Evolutionary conservation across 306 rosid species (phyloP).

Genomic region (Abrus precatorius): DNA sequence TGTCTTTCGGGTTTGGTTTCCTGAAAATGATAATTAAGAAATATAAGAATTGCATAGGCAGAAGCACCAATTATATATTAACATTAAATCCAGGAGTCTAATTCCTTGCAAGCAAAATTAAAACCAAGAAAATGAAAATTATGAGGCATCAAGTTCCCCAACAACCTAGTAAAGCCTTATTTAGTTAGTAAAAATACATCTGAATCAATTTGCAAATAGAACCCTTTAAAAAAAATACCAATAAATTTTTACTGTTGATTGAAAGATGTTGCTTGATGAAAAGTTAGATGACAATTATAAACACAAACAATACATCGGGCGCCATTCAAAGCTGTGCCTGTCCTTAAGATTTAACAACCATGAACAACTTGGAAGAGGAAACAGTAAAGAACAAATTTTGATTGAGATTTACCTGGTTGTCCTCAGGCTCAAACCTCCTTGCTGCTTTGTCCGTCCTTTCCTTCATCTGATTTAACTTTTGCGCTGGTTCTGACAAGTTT

Average conservation of each 20-base stretch:
- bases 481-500: conserved; percentile 60
- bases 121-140: conserved; percentile 8
- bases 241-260: conserved; percentile 14
- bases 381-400: conserved; percentile 10
- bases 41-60: conserved; percentile 6
- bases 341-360: conserved; percentile 26
- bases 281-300: conserved; percentile 22
- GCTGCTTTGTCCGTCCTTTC: conserved; percentile 52
- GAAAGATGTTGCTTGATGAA: conserved; percentile 6
- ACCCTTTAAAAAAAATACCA: conserved; percentile 12
- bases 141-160: conserved; percentile 24
- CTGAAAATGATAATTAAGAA: conserved; percentile 54
- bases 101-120: conserved; percentile 10
- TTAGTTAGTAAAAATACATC: conserved; percentile 26
- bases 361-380: conserved; percentile 15
- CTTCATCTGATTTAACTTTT: conserved; percentile 58
- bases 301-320: conserved; percentile 21
- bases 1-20: conserved; percentile 64
- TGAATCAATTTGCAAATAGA: conserved; percentile 28
- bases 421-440: conserved; percentile 59
- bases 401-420: conserved; percentile 66
- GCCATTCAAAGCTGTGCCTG: conserved; percentile 34
- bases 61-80: conserved; percentile 5
- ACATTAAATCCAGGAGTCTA: neutral
- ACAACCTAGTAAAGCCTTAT: neutral